These are phyloP conservation scores for Phytophthora hybrid DNA, from an alignment of 352 stramenopile genomes.

Conservation along the genomic window DNA sequence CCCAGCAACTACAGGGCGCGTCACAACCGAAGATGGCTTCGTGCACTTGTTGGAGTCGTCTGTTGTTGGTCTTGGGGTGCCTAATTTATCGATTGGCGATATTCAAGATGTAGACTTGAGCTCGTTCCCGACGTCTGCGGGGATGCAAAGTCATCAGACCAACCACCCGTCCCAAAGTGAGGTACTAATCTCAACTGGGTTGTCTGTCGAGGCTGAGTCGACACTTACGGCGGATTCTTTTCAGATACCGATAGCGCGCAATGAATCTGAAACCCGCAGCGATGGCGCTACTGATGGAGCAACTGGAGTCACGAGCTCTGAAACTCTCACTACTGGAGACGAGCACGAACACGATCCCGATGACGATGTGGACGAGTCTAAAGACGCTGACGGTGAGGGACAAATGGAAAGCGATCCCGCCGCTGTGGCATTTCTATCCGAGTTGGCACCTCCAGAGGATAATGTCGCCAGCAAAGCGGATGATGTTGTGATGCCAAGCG, in stretches of 20 bases:
- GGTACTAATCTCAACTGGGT: constrained; percentile 3
- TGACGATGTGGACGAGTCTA: constrained; percentile 13
- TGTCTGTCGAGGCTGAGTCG: constrained; percentile 13
- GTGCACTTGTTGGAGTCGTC: constrained; percentile 49
- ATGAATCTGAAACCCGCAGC: constrained; percentile 9
- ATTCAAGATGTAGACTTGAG: constrained; percentile 71
- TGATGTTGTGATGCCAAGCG: constrained; percentile 32
- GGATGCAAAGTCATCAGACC: constrained; percentile 27
- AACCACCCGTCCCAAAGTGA: constrained; percentile 3
- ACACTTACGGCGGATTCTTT: constrained; percentile 23
- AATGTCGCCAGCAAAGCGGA: constrained; percentile 20
- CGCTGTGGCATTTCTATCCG: constrained; percentile 40
- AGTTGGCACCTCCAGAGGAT: constrained; percentile 20
- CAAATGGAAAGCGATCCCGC: constrained; percentile 32
- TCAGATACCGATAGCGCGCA: constrained; percentile 4
- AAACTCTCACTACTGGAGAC: background rate
- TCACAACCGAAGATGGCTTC: constrained; percentile 41
- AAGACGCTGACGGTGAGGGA: constrained; percentile 18
- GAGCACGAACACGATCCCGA: constrained; percentile 12
- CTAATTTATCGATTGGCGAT: constrained; percentile 64
- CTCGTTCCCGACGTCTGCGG: constrained; percentile 44
- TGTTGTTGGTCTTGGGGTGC: constrained; percentile 42
- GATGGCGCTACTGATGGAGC: background rate
- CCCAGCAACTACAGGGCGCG: constrained; percentile 10
- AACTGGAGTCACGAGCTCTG: constrained; percentile 3